Evolutionary conservation across 2,329 filamentous ascomycete species (phyloP).

Genomic region (Phoma sp.): DNA sequence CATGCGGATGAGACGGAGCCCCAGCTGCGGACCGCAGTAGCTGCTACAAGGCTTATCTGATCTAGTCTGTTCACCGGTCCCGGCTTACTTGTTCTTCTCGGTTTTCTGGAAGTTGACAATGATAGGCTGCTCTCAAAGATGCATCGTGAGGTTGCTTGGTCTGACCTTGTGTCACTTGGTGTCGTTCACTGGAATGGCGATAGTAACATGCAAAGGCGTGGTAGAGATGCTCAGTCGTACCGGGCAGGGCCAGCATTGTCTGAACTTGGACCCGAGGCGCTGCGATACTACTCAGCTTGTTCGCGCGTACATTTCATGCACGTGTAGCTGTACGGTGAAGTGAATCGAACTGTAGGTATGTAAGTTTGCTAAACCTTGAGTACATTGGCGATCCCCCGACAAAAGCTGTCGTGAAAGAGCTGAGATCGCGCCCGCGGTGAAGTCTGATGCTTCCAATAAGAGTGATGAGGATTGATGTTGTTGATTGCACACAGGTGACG

Average conservation of each 20-base stretch:
- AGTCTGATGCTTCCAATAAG: neutral
- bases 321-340: neutral
- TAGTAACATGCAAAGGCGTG: neutral
- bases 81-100: neutral
- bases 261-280: neutral
- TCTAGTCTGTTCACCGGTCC: conserved; percentile 7
- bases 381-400: neutral
- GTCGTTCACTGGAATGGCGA: neutral
- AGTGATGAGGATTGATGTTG: neutral
- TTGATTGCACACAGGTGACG: neutral
- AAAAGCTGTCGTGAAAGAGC: neutral
- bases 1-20: conserved; percentile 1
- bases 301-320: neutral
- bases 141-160: neutral
- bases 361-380: neutral
- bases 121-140: neutral
- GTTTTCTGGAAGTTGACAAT: neutral
- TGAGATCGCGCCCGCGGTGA: neutral
- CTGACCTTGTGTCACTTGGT: neutral
- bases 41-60: conserved; percentile 2
- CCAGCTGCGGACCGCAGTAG: conserved; percentile 13
- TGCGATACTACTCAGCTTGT: neutral
- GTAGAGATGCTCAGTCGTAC: neutral
- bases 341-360: neutral
- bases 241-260: neutral